Evolutionary conservation across 2,329 filamentous ascomycete genomes (phyloP).

Genomic region (Paraphoma chrysanthemicola): DNA sequence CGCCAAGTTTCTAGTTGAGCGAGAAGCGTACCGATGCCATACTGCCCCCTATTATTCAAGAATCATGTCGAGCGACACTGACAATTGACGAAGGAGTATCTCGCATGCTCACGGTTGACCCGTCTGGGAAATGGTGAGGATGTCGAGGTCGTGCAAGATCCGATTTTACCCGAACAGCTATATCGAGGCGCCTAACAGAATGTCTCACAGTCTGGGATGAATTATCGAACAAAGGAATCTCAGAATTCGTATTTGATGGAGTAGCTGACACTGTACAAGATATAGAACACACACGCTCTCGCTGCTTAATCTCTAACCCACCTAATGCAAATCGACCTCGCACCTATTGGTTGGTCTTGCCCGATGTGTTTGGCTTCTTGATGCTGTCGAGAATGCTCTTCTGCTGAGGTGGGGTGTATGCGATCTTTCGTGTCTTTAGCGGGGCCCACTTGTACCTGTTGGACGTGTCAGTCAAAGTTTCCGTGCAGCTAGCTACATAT

Average conservation of each 20-base stretch:
- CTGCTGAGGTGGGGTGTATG: slow-evolving; percentile 75
- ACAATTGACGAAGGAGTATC: too few species aligned
- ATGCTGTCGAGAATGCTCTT: slow-evolving; percentile 39
- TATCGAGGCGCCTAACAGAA: neutral
- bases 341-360: slow-evolving; percentile 43
- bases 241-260: slow-evolving; percentile 41
- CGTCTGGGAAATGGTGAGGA: too few species aligned
- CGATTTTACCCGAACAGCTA: too few species aligned
- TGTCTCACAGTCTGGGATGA: slow-evolving; percentile 27
- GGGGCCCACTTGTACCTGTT: slow-evolving; percentile 91
- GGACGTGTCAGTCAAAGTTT: slow-evolving; percentile 31
- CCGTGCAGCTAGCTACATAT: neutral
- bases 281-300: slow-evolving; percentile 47
- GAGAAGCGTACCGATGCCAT: too few species aligned
- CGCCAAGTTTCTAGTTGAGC: too few species aligned
- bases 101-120: too few species aligned
- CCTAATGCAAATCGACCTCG: slow-evolving; percentile 23
- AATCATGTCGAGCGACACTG: too few species aligned
- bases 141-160: too few species aligned
- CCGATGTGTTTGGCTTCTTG: slow-evolving; percentile 37
- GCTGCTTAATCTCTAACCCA: slow-evolving; percentile 26
- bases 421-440: slow-evolving; percentile 93
- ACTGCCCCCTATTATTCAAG: too few species aligned
- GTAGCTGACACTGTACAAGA: slow-evolving; percentile 48
- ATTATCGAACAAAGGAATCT: slow-evolving; percentile 37